Conservation (phyloP, 257 asterid species). For the Forsythia viridissima region DNA sequence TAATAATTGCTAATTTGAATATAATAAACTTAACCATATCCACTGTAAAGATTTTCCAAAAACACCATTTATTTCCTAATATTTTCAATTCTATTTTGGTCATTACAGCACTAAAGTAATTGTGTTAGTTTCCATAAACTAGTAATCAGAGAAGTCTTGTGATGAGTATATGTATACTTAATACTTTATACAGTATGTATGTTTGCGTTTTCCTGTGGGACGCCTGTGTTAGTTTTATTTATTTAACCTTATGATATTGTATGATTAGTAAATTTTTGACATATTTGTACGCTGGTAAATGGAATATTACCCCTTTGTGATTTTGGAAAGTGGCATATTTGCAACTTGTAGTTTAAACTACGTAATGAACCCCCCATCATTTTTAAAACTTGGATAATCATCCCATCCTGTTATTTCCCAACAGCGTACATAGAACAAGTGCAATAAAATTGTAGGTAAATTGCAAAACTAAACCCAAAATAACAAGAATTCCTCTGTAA, state of each 20-base stretch:
- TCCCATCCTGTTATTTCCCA: not conserved
- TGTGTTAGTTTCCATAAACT: not conserved
- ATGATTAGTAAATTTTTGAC: not conserved
- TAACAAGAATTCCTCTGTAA: not conserved
- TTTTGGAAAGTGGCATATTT: not conserved
- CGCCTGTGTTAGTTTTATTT: not conserved
- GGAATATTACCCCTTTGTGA: not conserved
- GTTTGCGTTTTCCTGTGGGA: not conserved
- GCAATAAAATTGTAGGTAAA: not conserved
- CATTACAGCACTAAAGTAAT: not conserved
- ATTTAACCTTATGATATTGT: not conserved
- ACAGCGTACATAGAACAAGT: not conserved
- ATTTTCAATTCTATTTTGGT: not conserved
- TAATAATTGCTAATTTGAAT: not conserved
- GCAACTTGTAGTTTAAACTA: not conserved
- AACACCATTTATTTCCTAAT: not conserved
- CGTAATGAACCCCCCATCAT: not conserved
- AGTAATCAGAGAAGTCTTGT: not conserved
- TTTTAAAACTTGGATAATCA: not conserved
- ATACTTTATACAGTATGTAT: not conserved
- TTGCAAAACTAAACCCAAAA: not conserved
- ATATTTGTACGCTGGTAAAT: not conserved
- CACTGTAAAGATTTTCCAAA: not conserved
- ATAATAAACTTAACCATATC: not conserved
- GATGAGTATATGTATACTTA: not conserved